Percentiles rank a stretch among this genome's conserved stretches.
Evolutionary conservation across 176 grass and related monocot species (phyloP).

Genomic region (Pontederia paniculata): DNA sequence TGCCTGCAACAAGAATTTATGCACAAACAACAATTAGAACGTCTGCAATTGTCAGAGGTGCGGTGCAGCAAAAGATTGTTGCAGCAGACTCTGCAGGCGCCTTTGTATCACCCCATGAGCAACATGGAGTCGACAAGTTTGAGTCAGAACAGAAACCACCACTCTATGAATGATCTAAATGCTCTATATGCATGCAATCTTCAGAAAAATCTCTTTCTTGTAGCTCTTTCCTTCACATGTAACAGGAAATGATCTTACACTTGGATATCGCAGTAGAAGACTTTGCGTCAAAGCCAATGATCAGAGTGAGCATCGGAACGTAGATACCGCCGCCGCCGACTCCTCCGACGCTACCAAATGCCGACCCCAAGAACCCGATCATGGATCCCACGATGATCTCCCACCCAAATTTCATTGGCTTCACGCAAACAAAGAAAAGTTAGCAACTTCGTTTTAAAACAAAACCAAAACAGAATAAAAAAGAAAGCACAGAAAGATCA

Average conservation of each 20-base stretch:
- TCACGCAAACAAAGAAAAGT: not conserved
- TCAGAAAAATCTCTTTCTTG: not conserved
- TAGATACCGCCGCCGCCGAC: conserved; percentile 24
- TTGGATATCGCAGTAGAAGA: conserved; percentile 23
- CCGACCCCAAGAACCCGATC: conserved; percentile 17
- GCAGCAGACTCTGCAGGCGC: no score
- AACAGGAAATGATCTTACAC: conserved; percentile 4
- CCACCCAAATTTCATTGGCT: conserved; percentile 26
- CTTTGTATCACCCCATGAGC: no score
- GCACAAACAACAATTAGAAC: not conserved
- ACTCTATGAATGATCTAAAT: no score
- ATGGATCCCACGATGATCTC: conserved; percentile 16
- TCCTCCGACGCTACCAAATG: conserved; percentile 23
- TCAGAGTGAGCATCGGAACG: conserved; percentile 25
- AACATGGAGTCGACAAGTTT: no score
- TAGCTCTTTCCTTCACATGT: not conserved
- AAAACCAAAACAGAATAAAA: not conserved
- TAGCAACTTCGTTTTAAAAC: not conserved
- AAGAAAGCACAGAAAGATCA: not conserved
- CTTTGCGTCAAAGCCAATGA: conserved; percentile 24
- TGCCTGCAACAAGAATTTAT: conserved; percentile 31
- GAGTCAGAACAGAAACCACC: no score
- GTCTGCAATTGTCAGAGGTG: no score
- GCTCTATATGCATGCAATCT: no score
- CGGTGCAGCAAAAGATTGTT: no score